Percentiles rank a stretch among this genome's conserved stretches.
Evolutionary conservation across 1,139 yeast genomes (phyloP).

Genomic region (Pichia cactophila): DNA sequence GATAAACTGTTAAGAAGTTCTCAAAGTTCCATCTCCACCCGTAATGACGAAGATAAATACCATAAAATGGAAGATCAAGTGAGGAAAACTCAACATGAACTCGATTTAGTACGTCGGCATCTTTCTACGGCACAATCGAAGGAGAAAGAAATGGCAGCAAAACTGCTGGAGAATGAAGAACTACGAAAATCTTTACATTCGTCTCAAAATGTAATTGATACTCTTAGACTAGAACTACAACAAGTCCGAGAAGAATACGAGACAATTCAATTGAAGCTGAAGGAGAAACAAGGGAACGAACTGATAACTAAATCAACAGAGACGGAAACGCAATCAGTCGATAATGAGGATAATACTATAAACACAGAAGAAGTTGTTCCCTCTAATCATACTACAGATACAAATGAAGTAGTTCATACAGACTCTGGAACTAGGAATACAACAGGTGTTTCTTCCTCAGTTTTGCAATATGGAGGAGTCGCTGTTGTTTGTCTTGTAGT

Average conservation of each 20-base stretch:
- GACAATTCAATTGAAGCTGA: neutral
- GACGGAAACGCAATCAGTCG: neutral
- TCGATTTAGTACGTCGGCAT: constrained; percentile 17
- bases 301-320: too few relatives aligned
- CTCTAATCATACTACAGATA: neutral
- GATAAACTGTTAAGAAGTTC: constrained; percentile 7
- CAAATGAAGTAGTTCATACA: neutral
- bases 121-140: constrained; percentile 15
- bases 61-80: neutral
- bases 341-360: too few relatives aligned
- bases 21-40: neutral
- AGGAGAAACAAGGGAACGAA: neutral
- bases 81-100: constrained; percentile 5
- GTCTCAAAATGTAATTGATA: neutral
- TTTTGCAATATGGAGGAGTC: neutral
- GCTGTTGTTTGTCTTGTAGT: neutral
- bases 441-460: neutral
- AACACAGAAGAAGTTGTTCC: neutral
- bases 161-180: constrained; percentile 2
- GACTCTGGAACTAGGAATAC: neutral
- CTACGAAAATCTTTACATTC: neutral
- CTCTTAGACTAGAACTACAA: neutral
- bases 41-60: neutral
- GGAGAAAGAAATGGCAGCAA: constrained; percentile 11
- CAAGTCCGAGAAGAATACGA: neutral